Percentiles rank a stretch among this genome's conserved stretches.
phyloP scores from a whole-genome alignment of 1,139 yeast species.

The Geotrichum histeridarum region DNA sequence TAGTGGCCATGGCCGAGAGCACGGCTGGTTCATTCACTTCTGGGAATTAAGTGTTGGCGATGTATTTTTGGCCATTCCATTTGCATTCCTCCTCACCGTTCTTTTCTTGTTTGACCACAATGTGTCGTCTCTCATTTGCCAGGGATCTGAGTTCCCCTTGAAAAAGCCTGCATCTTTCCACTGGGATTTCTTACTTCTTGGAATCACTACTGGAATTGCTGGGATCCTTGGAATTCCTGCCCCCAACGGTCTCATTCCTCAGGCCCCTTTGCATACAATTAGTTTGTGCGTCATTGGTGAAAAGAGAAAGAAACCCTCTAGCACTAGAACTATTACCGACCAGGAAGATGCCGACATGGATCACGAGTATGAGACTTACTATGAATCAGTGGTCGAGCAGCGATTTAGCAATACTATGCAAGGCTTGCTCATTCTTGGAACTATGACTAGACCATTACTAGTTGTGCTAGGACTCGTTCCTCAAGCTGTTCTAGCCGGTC shows the following conservation, averaged over 20 bases:
- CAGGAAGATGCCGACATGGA: constrained; percentile 38
- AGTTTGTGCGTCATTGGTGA: constrained; percentile 54
- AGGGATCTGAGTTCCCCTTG: constrained; percentile 72
- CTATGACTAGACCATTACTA: constrained; percentile 85
- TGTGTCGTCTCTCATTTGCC: constrained; percentile 88
- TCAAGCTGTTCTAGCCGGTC: constrained; percentile 86
- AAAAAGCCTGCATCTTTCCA: constrained; percentile 86
- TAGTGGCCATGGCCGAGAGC: constrained; percentile 38
- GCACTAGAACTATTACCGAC: not conserved
- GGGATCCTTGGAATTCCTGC: constrained; percentile 90
- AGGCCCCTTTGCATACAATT: constrained; percentile 88
- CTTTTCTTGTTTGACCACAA: constrained; percentile 93
- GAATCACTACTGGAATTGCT: constrained; percentile 78
- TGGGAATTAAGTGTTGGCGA: constrained; percentile 71
- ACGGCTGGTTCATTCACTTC: constrained; percentile 74
- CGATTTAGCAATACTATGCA: constrained; percentile 78
- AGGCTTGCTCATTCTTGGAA: constrained; percentile 75
- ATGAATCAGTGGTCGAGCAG: constrained; percentile 72
- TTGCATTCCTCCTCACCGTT: constrained; percentile 77
- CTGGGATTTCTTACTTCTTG: constrained; percentile 83
- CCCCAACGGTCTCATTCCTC: constrained; percentile 94
- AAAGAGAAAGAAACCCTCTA: not conserved
- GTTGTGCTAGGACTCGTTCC: constrained; percentile 82
- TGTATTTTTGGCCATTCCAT: constrained; percentile 85
- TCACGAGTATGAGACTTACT: constrained; percentile 20